phyloP scores from a whole-genome alignment of 2,329 filamentous ascomycete genomes.

The Furcasterigmium sp. region DNA sequence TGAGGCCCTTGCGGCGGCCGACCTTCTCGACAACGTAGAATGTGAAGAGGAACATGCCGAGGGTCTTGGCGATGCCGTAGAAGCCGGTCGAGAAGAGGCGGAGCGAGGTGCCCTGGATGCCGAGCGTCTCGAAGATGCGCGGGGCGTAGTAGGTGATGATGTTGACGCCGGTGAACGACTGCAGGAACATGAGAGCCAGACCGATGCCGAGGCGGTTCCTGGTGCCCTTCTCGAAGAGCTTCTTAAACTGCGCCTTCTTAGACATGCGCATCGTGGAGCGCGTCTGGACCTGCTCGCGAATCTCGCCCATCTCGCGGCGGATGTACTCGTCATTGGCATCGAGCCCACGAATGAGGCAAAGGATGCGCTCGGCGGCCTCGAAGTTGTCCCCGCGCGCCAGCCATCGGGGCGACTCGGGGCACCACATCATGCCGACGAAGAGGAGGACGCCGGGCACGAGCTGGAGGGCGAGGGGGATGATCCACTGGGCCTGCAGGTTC shows the following conservation, averaged over 20 bases:
- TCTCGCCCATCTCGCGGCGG: slow-evolving; percentile 48
- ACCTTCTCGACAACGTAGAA: slow-evolving; percentile 42
- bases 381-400: slow-evolving; percentile 26
- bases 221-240: slow-evolving; percentile 28
- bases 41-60: slow-evolving; percentile 29
- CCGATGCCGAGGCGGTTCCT: slow-evolving; percentile 43
- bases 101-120: slow-evolving; percentile 23
- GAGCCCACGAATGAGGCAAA: slow-evolving; percentile 26
- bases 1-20: slow-evolving; percentile 41
- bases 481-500: slow-evolving; percentile 25
- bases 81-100: slow-evolving; percentile 33
- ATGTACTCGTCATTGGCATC: slow-evolving; percentile 13
- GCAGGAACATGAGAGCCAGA: slow-evolving; percentile 42
- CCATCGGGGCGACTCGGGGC: slow-evolving; percentile 33
- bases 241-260: slow-evolving; percentile 21
- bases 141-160: slow-evolving; percentile 55
- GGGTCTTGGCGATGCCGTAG: slow-evolving; percentile 31
- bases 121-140: slow-evolving; percentile 30
- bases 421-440: slow-evolving; percentile 24
- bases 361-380: slow-evolving; percentile 31
- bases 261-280: slow-evolving; percentile 21
- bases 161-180: slow-evolving; percentile 42
- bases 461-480: slow-evolving; percentile 36
- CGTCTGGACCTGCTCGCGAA: slow-evolving; percentile 52
- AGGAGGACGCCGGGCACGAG: slow-evolving; percentile 31